Percentiles rank a stretch among this genome's conserved stretches.
Conservation (phyloP, 805 yeast species). For the Pichia nakasei region DNA sequence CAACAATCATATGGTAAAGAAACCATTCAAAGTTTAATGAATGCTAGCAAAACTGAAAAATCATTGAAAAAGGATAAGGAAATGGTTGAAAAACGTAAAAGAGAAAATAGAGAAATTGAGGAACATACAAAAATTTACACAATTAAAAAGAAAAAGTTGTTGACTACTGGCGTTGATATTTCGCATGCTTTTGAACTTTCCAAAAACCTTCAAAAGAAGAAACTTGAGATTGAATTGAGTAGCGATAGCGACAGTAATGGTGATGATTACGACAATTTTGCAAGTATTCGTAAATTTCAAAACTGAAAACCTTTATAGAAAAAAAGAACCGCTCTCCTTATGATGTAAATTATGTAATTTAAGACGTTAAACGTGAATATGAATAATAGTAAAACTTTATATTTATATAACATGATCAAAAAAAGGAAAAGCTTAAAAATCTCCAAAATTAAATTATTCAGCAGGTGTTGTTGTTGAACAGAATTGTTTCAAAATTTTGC, state of each 20-base stretch:
- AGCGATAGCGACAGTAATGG: constrained; percentile 2
- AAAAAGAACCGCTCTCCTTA: no score
- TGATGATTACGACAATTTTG: constrained; percentile 1
- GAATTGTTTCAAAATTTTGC: constrained; percentile 44
- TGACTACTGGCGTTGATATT: no score
- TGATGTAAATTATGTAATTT: no score
- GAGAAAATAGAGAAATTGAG: constrained; percentile 1
- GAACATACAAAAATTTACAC: not conserved
- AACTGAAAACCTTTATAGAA: no score
- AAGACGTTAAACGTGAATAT: no score
- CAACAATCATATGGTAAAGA: not conserved
- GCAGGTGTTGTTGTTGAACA: constrained; percentile 18
- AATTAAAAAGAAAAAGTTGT: not conserved
- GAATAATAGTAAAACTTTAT: no score
- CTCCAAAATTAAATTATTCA: not conserved
- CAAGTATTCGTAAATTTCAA: not conserved
- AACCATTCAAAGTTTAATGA: not conserved
- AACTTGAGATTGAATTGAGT: constrained; percentile 2
- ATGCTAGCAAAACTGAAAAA: constrained; percentile 2
- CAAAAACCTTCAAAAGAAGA: not conserved
- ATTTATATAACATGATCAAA: no score
- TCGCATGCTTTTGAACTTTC: no score
- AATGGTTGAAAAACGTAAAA: not conserved
- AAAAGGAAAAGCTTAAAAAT: no score
- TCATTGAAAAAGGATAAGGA: constrained; percentile 3